phyloP scores from a whole-genome alignment of 257 asterid species.

The Oldenlandia corymbosa region DNA sequence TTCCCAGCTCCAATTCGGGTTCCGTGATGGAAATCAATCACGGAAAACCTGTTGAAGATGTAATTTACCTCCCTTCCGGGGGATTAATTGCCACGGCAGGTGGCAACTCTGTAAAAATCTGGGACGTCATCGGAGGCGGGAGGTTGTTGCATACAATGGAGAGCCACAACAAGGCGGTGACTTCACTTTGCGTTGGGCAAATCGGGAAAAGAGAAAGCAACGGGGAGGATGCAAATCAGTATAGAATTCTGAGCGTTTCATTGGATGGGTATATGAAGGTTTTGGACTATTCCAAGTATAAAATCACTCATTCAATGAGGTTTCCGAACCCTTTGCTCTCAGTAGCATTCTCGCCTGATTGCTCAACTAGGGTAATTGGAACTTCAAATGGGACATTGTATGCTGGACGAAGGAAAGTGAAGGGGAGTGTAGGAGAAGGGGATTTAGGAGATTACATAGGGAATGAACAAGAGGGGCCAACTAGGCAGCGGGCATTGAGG shows the following conservation, averaged over 20 bases:
- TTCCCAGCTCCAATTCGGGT: slow-evolving; percentile 30
- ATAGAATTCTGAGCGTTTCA: slow-evolving; percentile 71
- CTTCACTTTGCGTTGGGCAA: slow-evolving; percentile 66
- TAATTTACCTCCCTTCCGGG: slow-evolving; percentile 79
- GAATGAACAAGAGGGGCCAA: slow-evolving; percentile 38
- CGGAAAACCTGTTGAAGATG: slow-evolving; percentile 90
- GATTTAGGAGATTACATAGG: slow-evolving; percentile 28
- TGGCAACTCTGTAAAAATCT: slow-evolving; percentile 76
- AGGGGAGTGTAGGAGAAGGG: slow-evolving; percentile 19
- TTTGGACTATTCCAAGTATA: slow-evolving; percentile 71
- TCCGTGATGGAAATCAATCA: slow-evolving; percentile 70
- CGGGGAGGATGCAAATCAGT: slow-evolving; percentile 51
- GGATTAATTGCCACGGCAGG: slow-evolving; percentile 82
- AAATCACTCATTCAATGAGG: slow-evolving; percentile 77
- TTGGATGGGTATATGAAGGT: slow-evolving; percentile 93
- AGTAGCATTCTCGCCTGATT: slow-evolving; percentile 69
- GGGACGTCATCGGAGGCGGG: slow-evolving; percentile 98
- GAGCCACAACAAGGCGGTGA: slow-evolving; percentile 88
- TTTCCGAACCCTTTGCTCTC: slow-evolving; percentile 74
- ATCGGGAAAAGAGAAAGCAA: slow-evolving; percentile 42
- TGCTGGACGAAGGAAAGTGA: slow-evolving; percentile 60
- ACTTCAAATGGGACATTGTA: slow-evolving; percentile 69
- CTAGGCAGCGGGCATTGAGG: slow-evolving; percentile 46
- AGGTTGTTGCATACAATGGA: slow-evolving; percentile 76
- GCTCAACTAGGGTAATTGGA: slow-evolving; percentile 71